Conservation (phyloP, 331 rosid genomes). For the Malus hybrid region DNA sequence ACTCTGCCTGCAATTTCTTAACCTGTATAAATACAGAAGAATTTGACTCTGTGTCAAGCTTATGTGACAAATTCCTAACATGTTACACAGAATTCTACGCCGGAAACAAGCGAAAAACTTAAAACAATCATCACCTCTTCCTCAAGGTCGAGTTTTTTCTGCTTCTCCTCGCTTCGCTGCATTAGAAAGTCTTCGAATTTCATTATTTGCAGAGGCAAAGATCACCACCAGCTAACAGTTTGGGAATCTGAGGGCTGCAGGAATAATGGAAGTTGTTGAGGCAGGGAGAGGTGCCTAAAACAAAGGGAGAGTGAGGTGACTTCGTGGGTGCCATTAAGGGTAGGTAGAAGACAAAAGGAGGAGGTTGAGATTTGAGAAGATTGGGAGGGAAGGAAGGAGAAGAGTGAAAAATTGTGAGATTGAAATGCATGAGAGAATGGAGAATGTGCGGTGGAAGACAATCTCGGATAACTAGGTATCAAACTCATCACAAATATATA, state of each 20-base stretch:
- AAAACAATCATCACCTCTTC: constrained; percentile 35
- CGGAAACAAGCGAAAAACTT: background rate
- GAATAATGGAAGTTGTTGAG: background rate
- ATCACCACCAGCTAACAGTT: background rate
- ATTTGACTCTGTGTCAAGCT: background rate
- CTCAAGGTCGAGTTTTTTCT: constrained; percentile 52
- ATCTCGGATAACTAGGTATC: background rate
- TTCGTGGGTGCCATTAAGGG: constrained; percentile 45
- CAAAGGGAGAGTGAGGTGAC: constrained; percentile 5
- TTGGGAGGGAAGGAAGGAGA: background rate
- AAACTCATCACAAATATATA: no score
- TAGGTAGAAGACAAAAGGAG: constrained; percentile 20
- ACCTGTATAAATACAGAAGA: constrained; percentile 31
- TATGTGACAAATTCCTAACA: background rate
- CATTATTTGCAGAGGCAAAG: constrained; percentile 26
- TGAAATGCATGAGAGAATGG: constrained; percentile 2
- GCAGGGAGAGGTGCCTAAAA: background rate
- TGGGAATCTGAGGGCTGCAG: background rate
- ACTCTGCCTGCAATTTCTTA: constrained; percentile 44
- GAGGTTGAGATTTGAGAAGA: constrained; percentile 6
- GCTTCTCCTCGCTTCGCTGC: constrained; percentile 46
- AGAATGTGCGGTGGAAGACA: constrained; percentile 37
- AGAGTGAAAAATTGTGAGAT: background rate
- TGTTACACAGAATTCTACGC: background rate
- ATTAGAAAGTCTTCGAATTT: constrained; percentile 76